Conservation (phyloP, 2,329 filamentous ascomycete species). For the Aspergillus latus region DNA sequence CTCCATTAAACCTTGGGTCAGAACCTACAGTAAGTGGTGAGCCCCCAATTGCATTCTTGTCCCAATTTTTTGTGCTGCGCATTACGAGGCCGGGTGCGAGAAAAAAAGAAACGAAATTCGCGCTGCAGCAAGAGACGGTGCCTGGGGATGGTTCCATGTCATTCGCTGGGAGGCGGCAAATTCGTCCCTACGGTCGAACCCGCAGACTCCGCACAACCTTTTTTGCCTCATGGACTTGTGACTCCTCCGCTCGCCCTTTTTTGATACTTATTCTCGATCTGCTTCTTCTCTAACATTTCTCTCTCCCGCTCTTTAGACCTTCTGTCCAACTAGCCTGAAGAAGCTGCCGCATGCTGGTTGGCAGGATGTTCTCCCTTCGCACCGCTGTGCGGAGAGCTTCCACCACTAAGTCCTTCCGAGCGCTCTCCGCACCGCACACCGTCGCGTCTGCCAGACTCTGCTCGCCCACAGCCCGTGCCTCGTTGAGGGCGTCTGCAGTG, state of each 20-base stretch:
- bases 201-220: conserved; percentile 20
- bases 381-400: conserved; percentile 48
- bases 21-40: conserved; percentile 10
- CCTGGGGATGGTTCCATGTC: conserved; percentile 11
- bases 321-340: conserved; percentile 20
- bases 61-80: conserved; percentile 4
- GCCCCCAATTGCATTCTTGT: background rate
- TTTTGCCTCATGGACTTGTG: conserved; percentile 15
- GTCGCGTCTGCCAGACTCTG: conserved; percentile 31
- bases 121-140: conserved; percentile 10
- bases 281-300: conserved; percentile 17
- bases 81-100: background rate
- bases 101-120: conserved; percentile 2
- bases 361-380: conserved; percentile 46
- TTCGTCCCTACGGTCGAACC: conserved; percentile 15
- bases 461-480: conserved; percentile 25
- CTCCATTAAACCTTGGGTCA: background rate
- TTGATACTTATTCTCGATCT: conserved; percentile 24
- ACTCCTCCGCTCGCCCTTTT: conserved; percentile 8
- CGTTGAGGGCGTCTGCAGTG: conserved; percentile 29
- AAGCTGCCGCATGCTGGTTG: conserved; percentile 45
- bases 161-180: conserved; percentile 18
- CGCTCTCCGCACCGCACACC: conserved; percentile 40
- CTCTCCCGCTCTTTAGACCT: conserved; percentile 16
- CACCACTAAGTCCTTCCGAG: conserved; percentile 40